Evolutionary conservation across 768 basidiomycete species (phyloP).

Genomic region (Amanita muscaria): DNA sequence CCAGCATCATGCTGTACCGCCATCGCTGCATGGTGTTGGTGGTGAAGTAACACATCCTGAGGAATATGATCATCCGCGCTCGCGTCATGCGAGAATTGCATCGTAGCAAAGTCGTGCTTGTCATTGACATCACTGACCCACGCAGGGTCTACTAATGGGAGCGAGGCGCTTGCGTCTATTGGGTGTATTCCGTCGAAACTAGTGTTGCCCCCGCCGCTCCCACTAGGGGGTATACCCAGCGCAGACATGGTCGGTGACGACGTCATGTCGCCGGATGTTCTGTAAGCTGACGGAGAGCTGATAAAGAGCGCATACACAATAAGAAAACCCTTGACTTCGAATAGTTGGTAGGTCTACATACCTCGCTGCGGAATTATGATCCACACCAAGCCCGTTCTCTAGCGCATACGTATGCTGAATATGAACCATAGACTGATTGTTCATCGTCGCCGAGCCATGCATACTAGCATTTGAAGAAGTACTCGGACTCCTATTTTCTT

Average conservation of each 20-base stretch:
- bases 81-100: background rate
- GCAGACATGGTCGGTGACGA: background rate
- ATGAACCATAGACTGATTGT: background rate
- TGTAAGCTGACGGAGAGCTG: background rate
- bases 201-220: background rate
- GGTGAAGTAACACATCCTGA: too few species aligned
- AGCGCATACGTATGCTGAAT: background rate
- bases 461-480: conserved; percentile 5
- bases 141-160: background rate
- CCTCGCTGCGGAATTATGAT: background rate
- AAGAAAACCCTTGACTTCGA: too few species aligned
- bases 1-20: too few species aligned
- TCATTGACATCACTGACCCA: too few species aligned
- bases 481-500: conserved; percentile 7
- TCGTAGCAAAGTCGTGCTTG: background rate
- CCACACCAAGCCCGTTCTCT: background rate
- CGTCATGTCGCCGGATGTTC: background rate
- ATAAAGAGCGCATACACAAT: too few species aligned
- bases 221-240: background rate
- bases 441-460: too few species aligned
- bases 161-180: background rate
- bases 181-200: background rate
- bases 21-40: too few species aligned
- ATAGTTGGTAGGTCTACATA: background rate
- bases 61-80: background rate